A percentile compares a stretch with the other conserved stretches of the same genome.
phyloP scores from a whole-genome alignment of 192 early-diverging fungal species.

The Haplosporangium gracile region DNA sequence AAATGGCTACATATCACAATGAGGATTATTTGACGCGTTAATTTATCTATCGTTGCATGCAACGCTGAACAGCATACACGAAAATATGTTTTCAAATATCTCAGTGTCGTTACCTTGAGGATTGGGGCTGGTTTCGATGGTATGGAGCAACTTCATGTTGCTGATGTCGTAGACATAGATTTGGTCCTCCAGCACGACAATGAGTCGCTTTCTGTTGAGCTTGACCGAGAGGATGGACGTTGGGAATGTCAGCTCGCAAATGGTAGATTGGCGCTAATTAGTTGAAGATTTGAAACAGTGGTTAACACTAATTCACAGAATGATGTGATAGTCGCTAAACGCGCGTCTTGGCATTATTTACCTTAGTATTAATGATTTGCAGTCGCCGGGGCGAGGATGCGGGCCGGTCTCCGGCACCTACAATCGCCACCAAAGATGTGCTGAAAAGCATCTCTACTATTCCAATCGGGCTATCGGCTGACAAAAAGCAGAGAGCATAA shows the following conservation, averaged over 20 bases:
- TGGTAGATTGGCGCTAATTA: conserved; percentile 85
- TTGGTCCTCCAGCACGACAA: conserved; percentile 95
- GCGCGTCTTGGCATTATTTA: conserved; percentile 30
- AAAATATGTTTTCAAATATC: neutral
- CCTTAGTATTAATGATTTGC: conserved; percentile 97
- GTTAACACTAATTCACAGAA: neutral
- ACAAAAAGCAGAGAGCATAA: neutral
- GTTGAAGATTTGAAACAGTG: neutral
- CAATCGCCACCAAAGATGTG: conserved; percentile 93
- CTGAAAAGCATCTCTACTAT: conserved; percentile 97
- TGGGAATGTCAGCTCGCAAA: conserved; percentile 95
- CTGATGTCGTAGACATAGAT: conserved; percentile 97
- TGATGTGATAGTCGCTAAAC: neutral
- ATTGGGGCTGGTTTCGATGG: conserved; percentile 94
- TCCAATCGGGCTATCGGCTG: conserved; percentile 89
- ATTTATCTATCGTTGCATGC: neutral
- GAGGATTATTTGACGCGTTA: neutral
- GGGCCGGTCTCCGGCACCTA: conserved; percentile 92
- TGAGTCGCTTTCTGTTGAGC: conserved; percentile 90
- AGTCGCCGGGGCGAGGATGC: conserved; percentile 86
- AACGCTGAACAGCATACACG: neutral
- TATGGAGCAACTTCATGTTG: conserved; percentile 97
- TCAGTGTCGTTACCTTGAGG: conserved; percentile 72
- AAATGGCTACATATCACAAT: conserved; percentile 71
- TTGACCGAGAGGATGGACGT: conserved; percentile 94